Evolutionary conservation across 2,329 filamentous ascomycete genomes (phyloP), one percentile per base, ranked within the genome.

Genomic region (Myriosclerotinia curreyana): DNA sequence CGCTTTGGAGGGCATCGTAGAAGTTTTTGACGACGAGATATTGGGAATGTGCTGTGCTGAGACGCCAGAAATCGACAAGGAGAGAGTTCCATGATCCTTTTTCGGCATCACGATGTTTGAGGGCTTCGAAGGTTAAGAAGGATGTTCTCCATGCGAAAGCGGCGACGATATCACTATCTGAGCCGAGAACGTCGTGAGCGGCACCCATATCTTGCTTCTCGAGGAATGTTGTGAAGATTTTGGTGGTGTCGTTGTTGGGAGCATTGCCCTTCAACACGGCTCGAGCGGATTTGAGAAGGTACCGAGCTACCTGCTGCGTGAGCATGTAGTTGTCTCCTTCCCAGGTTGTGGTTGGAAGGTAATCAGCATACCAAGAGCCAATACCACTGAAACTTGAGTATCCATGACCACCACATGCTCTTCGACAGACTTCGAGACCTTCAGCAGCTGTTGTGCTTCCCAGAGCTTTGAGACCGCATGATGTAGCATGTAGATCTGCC

Each of bases 261-360:
- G 83, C 80, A 66, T 87, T 83, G 68, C 85, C 86, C 17, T 82
- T 79, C n/a, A 91, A 77, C 0, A 92, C 89, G 1, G 84, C 81
- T 50, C 89, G 86, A 0, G 88, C 89, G 3, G 88, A 86, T 81
- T 92, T 92, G 68, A 92, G 82, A 53, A 92, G 83, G 79, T 92
- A 92, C 65, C 88, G 83, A 3, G 87, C 87, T 3, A 92, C 89
- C 77, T 92, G 89, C 75, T 92, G 89, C 12, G 88, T 90, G 65
- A 92, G 79, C 89, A 92, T 91, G 79, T 90, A 92, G 79, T 72
- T 91, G 78, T 91, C 89, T 52, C 89, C 89, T 74, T 92, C 89
- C 72, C 71, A 76, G 6, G 75, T 77, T 17, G 80, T 76, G 0
- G 84, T 89, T 20, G 90, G 88, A 1, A 92, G 80, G 73, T 92